Conservation (phyloP, 495 filamentous ascomycete genomes). For the Trichoderma erinaceum region DNA sequence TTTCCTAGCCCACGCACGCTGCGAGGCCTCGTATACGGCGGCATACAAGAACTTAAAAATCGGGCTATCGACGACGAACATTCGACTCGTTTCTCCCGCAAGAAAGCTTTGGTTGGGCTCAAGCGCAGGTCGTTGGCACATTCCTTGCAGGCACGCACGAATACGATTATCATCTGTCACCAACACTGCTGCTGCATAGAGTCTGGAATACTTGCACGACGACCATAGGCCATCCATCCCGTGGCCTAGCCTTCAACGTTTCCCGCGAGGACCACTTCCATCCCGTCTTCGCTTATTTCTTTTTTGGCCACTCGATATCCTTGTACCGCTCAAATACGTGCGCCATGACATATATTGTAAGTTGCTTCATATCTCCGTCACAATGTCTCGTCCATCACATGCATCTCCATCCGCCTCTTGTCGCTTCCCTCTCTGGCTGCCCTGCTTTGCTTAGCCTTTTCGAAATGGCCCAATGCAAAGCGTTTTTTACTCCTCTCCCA, state of each 20-base stretch:
- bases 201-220: neutral
- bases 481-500: neutral
- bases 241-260: neutral
- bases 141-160: neutral
- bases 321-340: neutral
- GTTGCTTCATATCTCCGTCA: neutral
- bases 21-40: neutral
- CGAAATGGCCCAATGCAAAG: neutral
- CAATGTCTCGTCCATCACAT: neutral
- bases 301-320: neutral
- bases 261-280: neutral
- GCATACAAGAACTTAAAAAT: neutral
- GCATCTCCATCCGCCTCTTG: neutral
- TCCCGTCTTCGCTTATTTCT: neutral
- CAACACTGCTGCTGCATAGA: neutral
- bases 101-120: neutral
- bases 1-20: neutral
- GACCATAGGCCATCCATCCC: neutral
- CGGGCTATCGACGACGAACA: neutral
- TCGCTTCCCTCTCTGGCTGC: neutral
- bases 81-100: neutral
- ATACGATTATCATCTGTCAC: neutral
- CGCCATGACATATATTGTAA: conserved; percentile 14
- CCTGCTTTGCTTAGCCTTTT: neutral
- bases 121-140: conserved; percentile 1